Evolutionary conservation across 1,284 basidiomycete species (phyloP).

Genomic region (Bjerkandera adusta): DNA sequence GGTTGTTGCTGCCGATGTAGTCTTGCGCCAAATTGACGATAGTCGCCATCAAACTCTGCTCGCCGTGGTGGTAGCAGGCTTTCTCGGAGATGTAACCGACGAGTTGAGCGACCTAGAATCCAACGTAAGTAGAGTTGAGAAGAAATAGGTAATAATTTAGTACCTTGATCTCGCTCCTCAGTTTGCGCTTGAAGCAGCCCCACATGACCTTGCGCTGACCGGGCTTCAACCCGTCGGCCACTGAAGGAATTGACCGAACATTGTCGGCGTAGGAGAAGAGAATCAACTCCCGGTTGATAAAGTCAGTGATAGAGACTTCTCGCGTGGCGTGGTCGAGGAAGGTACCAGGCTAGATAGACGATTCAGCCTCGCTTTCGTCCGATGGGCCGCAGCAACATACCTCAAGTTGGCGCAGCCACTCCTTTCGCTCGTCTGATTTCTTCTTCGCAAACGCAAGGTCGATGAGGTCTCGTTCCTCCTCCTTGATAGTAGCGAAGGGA

Average conservation of each 20-base stretch:
- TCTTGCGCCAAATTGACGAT: conserved; percentile 95
- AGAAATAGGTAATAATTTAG: not conserved
- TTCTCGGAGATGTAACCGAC: conserved; percentile 94
- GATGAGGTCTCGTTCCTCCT: conserved; percentile 87
- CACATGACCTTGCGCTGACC: conserved; percentile 98
- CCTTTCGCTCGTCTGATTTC: conserved; percentile 98
- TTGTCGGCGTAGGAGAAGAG: conserved; percentile 99
- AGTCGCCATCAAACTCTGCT: conserved; percentile 82
- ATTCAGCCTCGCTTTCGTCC: no score
- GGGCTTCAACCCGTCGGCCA: conserved; percentile 97
- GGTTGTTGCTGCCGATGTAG: conserved; percentile 95
- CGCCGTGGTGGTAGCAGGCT: conserved; percentile 97
- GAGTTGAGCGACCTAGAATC: conserved; percentile 82
- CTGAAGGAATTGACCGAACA: conserved; percentile 91
- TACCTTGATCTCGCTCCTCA: conserved; percentile 92
- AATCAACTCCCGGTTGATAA: conserved; percentile 98
- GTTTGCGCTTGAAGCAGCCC: conserved; percentile 92
- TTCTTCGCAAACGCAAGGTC: conserved; percentile 99
- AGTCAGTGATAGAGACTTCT: conserved; percentile 88
- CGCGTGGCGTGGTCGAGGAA: conserved; percentile 89
- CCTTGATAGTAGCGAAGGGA: conserved; percentile 80
- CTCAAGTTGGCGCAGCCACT: conserved; percentile 95
- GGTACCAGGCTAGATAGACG: conserved; percentile 76
- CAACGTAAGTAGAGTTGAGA: no score
- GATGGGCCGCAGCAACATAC: conserved; percentile 43